Percentiles rank a stretch among this genome's conserved stretches.
phyloP scores from a whole-genome alignment of 2,329 filamentous ascomycete species.

The Paecilomyces niveus region DNA sequence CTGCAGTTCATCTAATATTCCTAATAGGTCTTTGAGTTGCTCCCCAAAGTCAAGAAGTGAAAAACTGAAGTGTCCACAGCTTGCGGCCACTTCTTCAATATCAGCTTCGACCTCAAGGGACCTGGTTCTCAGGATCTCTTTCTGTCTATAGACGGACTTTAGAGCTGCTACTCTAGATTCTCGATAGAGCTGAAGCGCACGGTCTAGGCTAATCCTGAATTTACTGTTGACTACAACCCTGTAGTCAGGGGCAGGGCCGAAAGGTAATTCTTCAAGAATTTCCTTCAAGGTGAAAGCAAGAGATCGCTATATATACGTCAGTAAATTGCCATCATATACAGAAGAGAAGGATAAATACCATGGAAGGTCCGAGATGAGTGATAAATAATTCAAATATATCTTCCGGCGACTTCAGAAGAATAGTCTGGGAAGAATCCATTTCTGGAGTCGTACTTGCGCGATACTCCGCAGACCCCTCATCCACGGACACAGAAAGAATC shows the following conservation, averaged over 20 bases:
- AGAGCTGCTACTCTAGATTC: conserved; percentile 68
- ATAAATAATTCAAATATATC: conserved; percentile 94
- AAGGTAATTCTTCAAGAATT: conserved; percentile 81
- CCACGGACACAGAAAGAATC: conserved; percentile 51
- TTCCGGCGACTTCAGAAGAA: conserved; percentile 45
- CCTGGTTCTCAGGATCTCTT: conserved; percentile 61
- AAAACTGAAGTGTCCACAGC: conserved; percentile 93
- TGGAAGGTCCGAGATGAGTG: conserved; percentile 77
- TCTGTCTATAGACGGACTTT: conserved; percentile 69
- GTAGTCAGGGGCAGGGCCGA: conserved; percentile 60
- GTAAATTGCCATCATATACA: neutral
- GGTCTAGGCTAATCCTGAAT: conserved; percentile 70
- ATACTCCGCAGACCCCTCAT: conserved; percentile 54
- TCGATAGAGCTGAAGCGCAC: conserved; percentile 75
- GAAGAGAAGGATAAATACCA: conserved; percentile 42
- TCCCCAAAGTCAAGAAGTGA: conserved; percentile 85
- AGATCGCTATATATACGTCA: conserved; percentile 55
- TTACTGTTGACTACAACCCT: conserved; percentile 70
- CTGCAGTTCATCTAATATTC: conserved; percentile 79
- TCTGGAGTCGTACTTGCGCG: conserved; percentile 41
- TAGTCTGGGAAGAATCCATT: conserved; percentile 6
- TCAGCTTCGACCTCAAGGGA: conserved; percentile 78
- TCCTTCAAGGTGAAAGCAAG: conserved; percentile 85
- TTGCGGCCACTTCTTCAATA: conserved; percentile 95
- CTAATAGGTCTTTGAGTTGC: conserved; percentile 75